A percentile compares a stretch with the other conserved stretches of the same genome.
Evolutionary conservation across 129 eudicot species (phyloP).

Genomic region (Helianthus tuberosus): DNA sequence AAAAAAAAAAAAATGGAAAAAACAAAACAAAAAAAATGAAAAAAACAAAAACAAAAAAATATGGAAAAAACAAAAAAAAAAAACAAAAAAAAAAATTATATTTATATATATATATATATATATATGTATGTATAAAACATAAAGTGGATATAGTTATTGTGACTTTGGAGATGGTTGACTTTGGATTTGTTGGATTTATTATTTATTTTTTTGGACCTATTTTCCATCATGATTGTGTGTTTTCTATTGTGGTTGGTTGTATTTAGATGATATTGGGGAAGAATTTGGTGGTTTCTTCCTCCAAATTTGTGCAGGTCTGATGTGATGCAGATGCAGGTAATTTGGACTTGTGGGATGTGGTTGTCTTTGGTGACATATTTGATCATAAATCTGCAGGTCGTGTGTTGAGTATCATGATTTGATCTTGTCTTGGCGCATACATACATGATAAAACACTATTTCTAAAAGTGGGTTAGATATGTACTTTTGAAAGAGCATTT

Average conservation of each 20-base stretch:
- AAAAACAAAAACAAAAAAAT: background rate
- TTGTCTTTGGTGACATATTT: background rate
- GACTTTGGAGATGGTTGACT: constrained; percentile 17
- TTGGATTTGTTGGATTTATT: constrained; percentile 24
- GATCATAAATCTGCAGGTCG: background rate
- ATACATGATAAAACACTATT: background rate
- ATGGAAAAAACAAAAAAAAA: too few relatives aligned
- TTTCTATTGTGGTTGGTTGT: constrained; percentile 1
- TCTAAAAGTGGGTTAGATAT: background rate
- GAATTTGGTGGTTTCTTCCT: background rate
- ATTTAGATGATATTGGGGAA: background rate
- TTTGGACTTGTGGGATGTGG: background rate
- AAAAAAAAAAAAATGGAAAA: too few relatives aligned
- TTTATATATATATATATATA: too few relatives aligned
- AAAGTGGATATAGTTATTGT: constrained; percentile 1
- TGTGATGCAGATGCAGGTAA: background rate
- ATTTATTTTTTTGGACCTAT: constrained; percentile 17
- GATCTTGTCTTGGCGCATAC: background rate
- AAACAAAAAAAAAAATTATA: too few relatives aligned
- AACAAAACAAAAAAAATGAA: too few relatives aligned
- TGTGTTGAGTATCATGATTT: background rate
- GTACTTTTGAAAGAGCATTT: too few relatives aligned
- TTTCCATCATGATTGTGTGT: background rate
- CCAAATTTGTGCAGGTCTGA: constrained; percentile 15
- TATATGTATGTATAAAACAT: background rate